phyloP scores from a whole-genome alignment of 306 rosid genomes.

The Dryas drummondii region DNA sequence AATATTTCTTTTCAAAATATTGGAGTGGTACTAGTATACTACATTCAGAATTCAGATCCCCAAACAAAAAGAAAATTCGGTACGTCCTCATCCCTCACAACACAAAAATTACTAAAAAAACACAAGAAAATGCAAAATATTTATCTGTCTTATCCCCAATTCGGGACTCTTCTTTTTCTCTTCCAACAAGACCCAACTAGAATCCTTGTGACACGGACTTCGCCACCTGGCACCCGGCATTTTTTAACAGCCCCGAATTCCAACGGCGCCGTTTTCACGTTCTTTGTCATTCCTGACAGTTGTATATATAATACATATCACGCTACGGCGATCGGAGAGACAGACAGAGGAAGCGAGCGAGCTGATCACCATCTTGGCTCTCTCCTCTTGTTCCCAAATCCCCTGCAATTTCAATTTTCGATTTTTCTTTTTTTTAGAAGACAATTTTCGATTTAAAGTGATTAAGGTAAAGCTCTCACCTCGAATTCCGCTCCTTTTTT shows the following conservation, averaged over 20 bases:
- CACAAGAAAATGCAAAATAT: no score
- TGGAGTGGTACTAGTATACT: no score
- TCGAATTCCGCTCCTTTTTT: background rate
- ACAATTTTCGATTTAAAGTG: background rate
- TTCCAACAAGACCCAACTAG: conserved; percentile 7
- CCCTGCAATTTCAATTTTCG: background rate
- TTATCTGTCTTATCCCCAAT: no score
- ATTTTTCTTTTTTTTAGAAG: no score
- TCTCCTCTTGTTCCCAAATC: background rate
- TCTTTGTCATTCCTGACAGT: background rate
- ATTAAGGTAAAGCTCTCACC: background rate
- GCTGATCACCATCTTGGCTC: background rate
- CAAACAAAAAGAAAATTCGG: no score
- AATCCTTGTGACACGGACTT: conserved; percentile 20
- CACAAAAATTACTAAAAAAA: no score
- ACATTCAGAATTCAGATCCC: no score
- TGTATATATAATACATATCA: background rate
- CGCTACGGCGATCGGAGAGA: background rate
- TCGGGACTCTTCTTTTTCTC: background rate
- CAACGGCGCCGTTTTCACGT: background rate
- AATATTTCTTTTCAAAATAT: no score
- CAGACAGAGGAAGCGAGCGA: background rate
- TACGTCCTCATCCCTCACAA: no score
- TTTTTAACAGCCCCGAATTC: background rate
- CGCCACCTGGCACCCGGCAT: conserved; percentile 3